phyloP scores from a whole-genome alignment of 768 basidiomycete genomes.

The Trametes cubensis region DNA sequence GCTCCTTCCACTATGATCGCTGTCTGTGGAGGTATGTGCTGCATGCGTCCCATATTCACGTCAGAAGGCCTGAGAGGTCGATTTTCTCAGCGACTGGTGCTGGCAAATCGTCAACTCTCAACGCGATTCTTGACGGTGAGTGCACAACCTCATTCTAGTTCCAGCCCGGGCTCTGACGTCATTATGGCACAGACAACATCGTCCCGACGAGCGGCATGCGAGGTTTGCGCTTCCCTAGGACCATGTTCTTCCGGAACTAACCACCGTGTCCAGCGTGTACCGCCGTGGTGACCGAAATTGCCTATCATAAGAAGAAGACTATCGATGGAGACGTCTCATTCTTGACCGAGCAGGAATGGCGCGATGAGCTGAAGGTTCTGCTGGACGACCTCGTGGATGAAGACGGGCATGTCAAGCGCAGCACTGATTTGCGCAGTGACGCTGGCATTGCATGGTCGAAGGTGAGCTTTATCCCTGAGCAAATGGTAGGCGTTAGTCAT shows the following conservation, averaged over 20 bases:
- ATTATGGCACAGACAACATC: conserved; percentile 48
- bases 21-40: conserved; percentile 57
- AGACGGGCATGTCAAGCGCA: conserved; percentile 55
- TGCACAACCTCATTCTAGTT: background rate
- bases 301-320: conserved; percentile 54
- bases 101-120: conserved; percentile 63
- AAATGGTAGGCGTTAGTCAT: too few species aligned
- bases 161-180: background rate
- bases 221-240: conserved; percentile 37
- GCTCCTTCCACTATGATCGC: conserved; percentile 62
- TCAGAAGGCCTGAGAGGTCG: background rate
- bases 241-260: background rate
- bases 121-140: conserved; percentile 62
- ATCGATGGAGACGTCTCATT: conserved; percentile 66
- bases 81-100: conserved; percentile 53
- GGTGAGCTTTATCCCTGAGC: conserved; percentile 33
- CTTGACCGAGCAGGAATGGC: conserved; percentile 58
- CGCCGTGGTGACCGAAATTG: conserved; percentile 64
- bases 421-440: conserved; percentile 57
- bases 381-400: conserved; percentile 62
- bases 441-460: conserved; percentile 67
- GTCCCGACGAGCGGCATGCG: conserved; percentile 71
- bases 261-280: conserved; percentile 53
- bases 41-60: background rate
- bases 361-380: conserved; percentile 55